Base-by-base conservation (phyloP, 495 filamentous ascomycete genomes). In the Talaromyces ruber region DNA sequence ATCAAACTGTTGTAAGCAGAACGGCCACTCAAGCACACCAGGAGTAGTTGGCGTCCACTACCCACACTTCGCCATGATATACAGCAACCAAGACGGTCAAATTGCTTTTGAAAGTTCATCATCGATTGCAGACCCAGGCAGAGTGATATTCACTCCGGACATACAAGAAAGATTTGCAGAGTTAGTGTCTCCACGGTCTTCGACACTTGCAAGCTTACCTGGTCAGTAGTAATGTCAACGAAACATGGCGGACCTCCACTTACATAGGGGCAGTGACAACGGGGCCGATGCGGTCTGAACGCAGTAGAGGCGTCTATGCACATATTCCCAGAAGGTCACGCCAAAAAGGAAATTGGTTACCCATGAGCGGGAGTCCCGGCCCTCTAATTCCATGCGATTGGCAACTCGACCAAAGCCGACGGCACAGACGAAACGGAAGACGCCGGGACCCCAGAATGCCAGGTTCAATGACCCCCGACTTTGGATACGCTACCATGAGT, bases 41-140 rank as follows among this genome's bases (percentile, higher is more conserved):
- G 61, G 34, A 25, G 59, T 62, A 34, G 30, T 68, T 7, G 63
- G 68, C 16, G 61, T 72, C 32, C 70, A 71, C 22, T 74, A 74
- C 24, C 66, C 72, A 1, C 76, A 78, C 53, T 79, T 72, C 47
- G 74, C 74, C 28, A 61, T 78, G 60, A 70, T 79, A 51, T 79
- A 72, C 56, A 66, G 76, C 25, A 72, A 79, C 58, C 68, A 72
- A 16, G 70, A 74, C 60, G 75, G 76, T 6, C 65, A 76, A 30
- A 62, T 72, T 34, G 68, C 70, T 39, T 58, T 72, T 0, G 68
- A 74, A 28, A 66, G 67, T 18, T 78, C 76, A 0, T 63, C 69
- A 3, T 77, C 74, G 52, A 70, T 79, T 24, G 67, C 70, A 14
- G 73, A 71, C 12, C 72, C 67, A 51, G 74, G 70, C 30, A 71